phyloP scores from a whole-genome alignment of 1,284 basidiomycete species.

The Gymnopus androsaceus region DNA sequence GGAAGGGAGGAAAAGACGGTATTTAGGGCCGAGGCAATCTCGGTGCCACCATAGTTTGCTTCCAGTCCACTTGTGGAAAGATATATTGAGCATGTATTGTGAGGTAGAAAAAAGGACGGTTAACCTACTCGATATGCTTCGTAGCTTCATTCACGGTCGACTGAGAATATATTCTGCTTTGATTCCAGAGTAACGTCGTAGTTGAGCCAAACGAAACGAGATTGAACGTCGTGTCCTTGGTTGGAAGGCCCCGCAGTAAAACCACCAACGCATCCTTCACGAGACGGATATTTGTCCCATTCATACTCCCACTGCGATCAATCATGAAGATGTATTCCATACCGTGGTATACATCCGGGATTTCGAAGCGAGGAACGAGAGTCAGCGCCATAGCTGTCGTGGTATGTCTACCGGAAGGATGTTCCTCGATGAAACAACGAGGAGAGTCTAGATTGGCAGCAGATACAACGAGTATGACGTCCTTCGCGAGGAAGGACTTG shows the following conservation, averaged over 20 bases:
- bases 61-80: neutral
- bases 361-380: constrained; percentile 31
- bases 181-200: constrained; percentile 24
- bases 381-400: constrained; percentile 30
- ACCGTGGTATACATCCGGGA: constrained; percentile 22
- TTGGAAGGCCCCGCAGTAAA: constrained; percentile 30
- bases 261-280: constrained; percentile 27
- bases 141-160: constrained; percentile 19
- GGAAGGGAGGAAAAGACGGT: constrained; percentile 34
- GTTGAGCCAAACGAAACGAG: constrained; percentile 31
- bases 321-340: constrained; percentile 39
- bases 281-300: constrained; percentile 24
- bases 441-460: constrained; percentile 27
- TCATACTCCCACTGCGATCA: constrained; percentile 38
- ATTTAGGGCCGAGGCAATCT: constrained; percentile 42
- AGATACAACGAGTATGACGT: constrained; percentile 26
- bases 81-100: too few relatives aligned
- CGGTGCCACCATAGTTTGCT: constrained; percentile 49
- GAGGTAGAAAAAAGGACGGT: neutral
- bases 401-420: constrained; percentile 14
- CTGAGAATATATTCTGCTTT: constrained; percentile 25
- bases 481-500: constrained; percentile 11
- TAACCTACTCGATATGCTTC: constrained; percentile 9
- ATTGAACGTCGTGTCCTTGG: constrained; percentile 29
- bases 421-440: constrained; percentile 31